Evolutionary conservation across 257 asterid species (phyloP).

Genomic region (Craterostigma plantagineum): DNA sequence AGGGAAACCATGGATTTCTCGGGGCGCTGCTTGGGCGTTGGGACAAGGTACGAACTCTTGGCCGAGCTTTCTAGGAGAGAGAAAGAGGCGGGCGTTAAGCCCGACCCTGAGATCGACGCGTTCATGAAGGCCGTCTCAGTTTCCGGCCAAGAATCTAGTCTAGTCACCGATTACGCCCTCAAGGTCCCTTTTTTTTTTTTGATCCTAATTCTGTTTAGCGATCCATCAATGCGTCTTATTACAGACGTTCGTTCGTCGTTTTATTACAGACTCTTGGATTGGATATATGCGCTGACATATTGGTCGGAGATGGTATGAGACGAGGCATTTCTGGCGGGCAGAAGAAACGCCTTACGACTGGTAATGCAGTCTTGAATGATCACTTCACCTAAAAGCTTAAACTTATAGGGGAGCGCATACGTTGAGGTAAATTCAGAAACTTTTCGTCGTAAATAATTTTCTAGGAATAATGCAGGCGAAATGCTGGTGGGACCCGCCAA

Average conservation of each 20-base stretch:
- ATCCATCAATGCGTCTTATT: background rate
- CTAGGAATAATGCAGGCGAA: slow-evolving; percentile 58
- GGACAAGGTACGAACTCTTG: slow-evolving; percentile 13
- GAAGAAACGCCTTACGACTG: slow-evolving; percentile 88
- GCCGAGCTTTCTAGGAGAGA: slow-evolving; percentile 16
- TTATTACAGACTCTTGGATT: slow-evolving; percentile 64
- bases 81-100: slow-evolving; percentile 13
- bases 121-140: slow-evolving; percentile 93
- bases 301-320: slow-evolving; percentile 86
- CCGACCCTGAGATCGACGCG: slow-evolving; percentile 28
- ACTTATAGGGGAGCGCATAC: too few species aligned
- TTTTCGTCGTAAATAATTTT: too few species aligned
- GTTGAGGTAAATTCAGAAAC: too few species aligned
- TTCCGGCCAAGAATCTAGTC: slow-evolving; percentile 24
- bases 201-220: background rate
- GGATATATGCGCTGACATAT: slow-evolving; percentile 80
- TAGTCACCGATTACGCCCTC: slow-evolving; percentile 21
- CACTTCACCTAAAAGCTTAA: too few species aligned
- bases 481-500: slow-evolving; percentile 95
- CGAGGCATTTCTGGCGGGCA: slow-evolving; percentile 97
- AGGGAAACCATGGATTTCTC: slow-evolving; percentile 16
- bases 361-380: too few species aligned
- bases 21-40: slow-evolving; percentile 17
- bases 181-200: slow-evolving; percentile 14
- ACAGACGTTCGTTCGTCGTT: background rate